Evolutionary conservation across 805 yeast species (phyloP), one percentile per base, ranked within the genome.

Genomic region (Zygoascus bituminiphila): DNA sequence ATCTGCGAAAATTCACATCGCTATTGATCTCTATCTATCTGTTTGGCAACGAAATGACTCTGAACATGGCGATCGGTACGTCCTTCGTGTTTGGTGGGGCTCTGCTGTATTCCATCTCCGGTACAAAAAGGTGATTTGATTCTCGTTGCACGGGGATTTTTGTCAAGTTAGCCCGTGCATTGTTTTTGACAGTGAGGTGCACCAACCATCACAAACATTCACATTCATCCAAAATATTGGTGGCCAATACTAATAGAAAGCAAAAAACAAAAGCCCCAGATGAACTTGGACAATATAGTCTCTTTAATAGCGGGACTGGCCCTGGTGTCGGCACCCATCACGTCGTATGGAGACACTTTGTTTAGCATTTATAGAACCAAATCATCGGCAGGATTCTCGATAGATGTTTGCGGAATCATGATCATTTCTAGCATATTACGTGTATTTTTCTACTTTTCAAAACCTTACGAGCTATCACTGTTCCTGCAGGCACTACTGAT

Each of bases 391-490:
- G 97, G 96, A 20, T 88, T 88, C 60, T 84, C 95, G 4, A 71
- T 88, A n/a, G 97, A 89, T 65, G 85, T 89, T 9, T 89, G 96
- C 66, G 89, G 88, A 5, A 86, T 95, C 5, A 88, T 89, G 95
- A 62, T 88, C 52, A 72, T 87, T 54, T 82, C 95, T 0, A 76
- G 88, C 38, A 76, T 80, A 4, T 66, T 88, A 42, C 72, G 94
- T 54, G 81, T 88, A 23, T 78, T 79, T 48, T 88, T 86, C 68
- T 89, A 83, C 68, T 63, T 83, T 52, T 81, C 86, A 44, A 76
- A 81, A 42, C 95, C 95, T 0, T 88, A 82, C 61, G 96, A 88
- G 62, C 64, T 76, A n/a, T 77, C 94, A 2, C 65, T 88, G 38
- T 69, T 88, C 39, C 68, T 91, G 52, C 97, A 89, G 61, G 79